Evolutionary conservation across 257 asterid genomes (phyloP).

Genomic region (Salvia rosmarinus): DNA sequence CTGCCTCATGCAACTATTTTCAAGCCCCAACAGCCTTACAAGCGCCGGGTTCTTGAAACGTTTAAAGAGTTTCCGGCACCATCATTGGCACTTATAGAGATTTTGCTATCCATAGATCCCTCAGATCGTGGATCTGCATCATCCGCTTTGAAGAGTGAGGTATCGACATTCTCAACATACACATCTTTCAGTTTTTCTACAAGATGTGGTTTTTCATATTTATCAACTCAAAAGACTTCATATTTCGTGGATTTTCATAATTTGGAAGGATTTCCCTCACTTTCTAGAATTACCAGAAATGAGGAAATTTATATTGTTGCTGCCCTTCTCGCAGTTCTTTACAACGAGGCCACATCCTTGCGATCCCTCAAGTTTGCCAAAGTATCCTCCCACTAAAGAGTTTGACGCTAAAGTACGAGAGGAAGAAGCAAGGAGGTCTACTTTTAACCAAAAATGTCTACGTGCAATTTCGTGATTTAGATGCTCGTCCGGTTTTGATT

Average conservation of each 20-base stretch:
- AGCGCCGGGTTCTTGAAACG: conserved; percentile 79
- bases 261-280: conserved; percentile 3
- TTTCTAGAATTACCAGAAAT: conserved; percentile 8
- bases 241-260: conserved; percentile 4
- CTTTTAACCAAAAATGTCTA: conserved; percentile 7
- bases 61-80: conserved; percentile 86
- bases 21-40: conserved; percentile 95
- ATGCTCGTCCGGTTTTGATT: conserved; percentile 18
- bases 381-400: conserved; percentile 96
- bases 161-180: conserved; percentile 31
- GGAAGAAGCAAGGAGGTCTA: conserved; percentile 92
- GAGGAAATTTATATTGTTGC: conserved; percentile 27
- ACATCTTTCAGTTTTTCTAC: conserved; percentile 15
- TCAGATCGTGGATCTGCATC: conserved; percentile 89
- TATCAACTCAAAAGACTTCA: background rate
- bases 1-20: conserved; percentile 94
- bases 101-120: conserved; percentile 82
- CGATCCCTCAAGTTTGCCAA: conserved; percentile 91
- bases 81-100: conserved; percentile 77
- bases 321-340: conserved; percentile 64
- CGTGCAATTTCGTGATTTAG: conserved; percentile 13
- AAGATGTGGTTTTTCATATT: conserved; percentile 7
- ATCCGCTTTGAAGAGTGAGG: conserved; percentile 91
- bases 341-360: conserved; percentile 81
- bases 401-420: conserved; percentile 92